Percentiles rank a stretch among this genome's conserved stretches.
Conservation (phyloP, 2,329 filamentous ascomycete genomes). For the Pseudocercospora fijiensis region DNA sequence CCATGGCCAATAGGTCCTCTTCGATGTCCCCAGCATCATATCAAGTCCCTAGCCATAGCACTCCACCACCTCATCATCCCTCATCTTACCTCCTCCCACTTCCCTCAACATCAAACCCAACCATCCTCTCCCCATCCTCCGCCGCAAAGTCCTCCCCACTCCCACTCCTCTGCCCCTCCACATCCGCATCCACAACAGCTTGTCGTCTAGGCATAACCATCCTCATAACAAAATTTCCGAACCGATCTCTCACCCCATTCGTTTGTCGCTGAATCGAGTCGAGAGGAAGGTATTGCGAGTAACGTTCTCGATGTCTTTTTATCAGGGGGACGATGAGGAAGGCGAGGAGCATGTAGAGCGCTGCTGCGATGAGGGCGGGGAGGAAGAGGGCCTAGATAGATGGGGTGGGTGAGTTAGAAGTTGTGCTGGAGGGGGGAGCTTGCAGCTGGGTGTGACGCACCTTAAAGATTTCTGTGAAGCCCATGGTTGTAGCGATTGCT, state of each 20-base stretch:
- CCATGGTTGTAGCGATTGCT: constrained; percentile 17
- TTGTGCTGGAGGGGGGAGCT: background rate
- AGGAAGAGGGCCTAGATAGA: constrained; percentile 43
- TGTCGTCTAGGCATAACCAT: constrained; percentile 35
- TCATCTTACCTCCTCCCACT: background rate
- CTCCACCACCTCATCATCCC: background rate
- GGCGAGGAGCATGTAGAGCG: constrained; percentile 46
- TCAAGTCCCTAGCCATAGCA: too few species aligned
- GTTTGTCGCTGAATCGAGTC: constrained; percentile 33
- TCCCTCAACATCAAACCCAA: constrained; percentile 42
- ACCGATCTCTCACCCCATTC: constrained; percentile 32
- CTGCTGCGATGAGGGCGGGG: constrained; percentile 46
- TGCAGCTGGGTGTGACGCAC: too few species aligned
- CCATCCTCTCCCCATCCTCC: constrained; percentile 50
- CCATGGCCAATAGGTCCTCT: too few species aligned
- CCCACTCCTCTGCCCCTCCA: constrained; percentile 20
- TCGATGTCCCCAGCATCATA: too few species aligned
- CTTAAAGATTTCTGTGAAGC: constrained; percentile 31
- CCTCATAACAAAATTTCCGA: constrained; percentile 40
- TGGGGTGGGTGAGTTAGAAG: constrained; percentile 9
- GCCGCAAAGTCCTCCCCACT: constrained; percentile 43
- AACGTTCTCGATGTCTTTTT: constrained; percentile 46
- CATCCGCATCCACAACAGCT: constrained; percentile 36
- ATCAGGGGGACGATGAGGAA: constrained; percentile 46
- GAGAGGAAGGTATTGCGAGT: constrained; percentile 46